Conservation (phyloP, 176 grass and related monocot species). For the Cenchrus fungigraminus region DNA sequence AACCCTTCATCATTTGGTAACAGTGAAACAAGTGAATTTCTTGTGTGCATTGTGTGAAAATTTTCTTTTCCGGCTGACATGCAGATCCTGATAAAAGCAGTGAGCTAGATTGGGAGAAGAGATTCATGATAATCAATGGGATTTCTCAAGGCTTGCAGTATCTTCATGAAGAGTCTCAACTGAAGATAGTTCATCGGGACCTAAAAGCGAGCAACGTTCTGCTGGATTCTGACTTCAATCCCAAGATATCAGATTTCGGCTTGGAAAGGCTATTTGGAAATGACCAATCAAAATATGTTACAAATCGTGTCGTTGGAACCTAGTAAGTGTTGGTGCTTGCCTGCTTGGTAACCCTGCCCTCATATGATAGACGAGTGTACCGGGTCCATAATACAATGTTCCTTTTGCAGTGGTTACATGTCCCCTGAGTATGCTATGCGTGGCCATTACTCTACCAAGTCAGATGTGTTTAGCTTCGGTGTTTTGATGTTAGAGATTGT, state of each 20-base stretch:
- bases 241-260: constrained; percentile 80
- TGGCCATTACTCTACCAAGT: constrained; percentile 67
- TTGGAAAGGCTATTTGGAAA: constrained; percentile 62
- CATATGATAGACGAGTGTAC: neutral
- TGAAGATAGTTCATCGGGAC: constrained; percentile 68
- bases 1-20: constrained; percentile 11
- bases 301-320: constrained; percentile 59
- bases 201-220: constrained; percentile 56
- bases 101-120: constrained; percentile 54
- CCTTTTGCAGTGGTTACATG: constrained; percentile 53
- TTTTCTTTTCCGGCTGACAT: constrained; percentile 17
- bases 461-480: constrained; percentile 73
- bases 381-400: neutral
- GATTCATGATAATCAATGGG: constrained; percentile 53
- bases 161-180: constrained; percentile 80
- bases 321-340: constrained; percentile 64
- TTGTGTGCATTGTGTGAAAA: neutral
- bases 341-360: neutral
- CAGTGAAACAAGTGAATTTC: neutral
- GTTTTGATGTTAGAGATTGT: constrained; percentile 69
- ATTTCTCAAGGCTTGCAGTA: constrained; percentile 71
- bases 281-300: constrained; percentile 62
- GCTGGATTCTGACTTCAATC: constrained; percentile 48
- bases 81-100: constrained; percentile 44
- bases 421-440: constrained; percentile 61